Percentiles rank a stretch among this genome's conserved stretches.
phyloP scores from a whole-genome alignment of 768 basidiomycete species.

The Suillus alpinus region DNA sequence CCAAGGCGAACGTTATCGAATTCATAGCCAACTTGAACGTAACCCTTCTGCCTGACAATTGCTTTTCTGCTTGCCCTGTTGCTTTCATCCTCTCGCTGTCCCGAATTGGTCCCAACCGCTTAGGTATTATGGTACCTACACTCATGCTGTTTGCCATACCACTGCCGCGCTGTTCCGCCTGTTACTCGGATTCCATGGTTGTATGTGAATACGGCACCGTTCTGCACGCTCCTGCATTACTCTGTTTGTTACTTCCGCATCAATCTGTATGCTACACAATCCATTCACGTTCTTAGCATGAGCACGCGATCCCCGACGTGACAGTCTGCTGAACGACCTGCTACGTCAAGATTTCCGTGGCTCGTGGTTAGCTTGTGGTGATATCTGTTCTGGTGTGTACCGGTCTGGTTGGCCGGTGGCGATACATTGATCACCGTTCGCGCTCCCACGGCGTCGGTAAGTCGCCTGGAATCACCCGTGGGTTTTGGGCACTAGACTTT shows the following conservation, averaged over 20 bases:
- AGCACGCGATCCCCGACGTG: neutral
- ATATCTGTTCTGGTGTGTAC: neutral
- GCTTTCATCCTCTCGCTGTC: neutral
- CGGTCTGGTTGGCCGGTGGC: neutral
- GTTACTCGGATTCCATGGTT: neutral
- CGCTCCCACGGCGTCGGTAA: neutral
- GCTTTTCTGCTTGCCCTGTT: neutral
- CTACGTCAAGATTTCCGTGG: neutral
- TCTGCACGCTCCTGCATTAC: neutral
- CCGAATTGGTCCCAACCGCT: neutral
- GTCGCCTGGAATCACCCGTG: neutral
- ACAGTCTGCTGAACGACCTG: neutral
- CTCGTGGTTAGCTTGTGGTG: neutral
- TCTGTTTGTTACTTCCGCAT: neutral
- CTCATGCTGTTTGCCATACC: neutral
- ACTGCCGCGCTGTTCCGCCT: neutral
- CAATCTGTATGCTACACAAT: neutral
- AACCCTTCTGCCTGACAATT: neutral
- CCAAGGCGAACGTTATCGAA: neutral
- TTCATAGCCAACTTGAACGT: no score
- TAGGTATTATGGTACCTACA: neutral
- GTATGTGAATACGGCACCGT: neutral
- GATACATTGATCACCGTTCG: neutral
- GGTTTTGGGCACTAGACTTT: neutral
- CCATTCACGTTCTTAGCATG: neutral